These are phyloP conservation scores for Colletotrichum agaves DNA, from an alignment of 2,329 filamentous ascomycete genomes.

Conservation along the genomic window DNA sequence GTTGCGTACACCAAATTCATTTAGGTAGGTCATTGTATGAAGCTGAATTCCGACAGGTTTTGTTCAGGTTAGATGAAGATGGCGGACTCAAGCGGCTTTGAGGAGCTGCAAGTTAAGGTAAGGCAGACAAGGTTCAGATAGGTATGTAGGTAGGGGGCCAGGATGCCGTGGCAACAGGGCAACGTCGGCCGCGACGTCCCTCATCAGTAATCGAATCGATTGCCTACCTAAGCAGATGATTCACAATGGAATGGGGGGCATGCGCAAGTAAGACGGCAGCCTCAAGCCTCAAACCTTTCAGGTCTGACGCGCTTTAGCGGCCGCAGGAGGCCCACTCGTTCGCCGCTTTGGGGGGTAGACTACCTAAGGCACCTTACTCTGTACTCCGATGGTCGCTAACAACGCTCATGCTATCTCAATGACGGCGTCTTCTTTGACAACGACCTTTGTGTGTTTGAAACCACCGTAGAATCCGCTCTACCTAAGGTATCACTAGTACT, in stretches of 20 bases:
- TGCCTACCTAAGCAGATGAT: neutral
- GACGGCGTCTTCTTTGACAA: neutral
- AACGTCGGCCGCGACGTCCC: neutral
- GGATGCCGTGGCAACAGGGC: too few species aligned
- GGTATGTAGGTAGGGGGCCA: too few species aligned
- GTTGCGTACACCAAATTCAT: too few species aligned
- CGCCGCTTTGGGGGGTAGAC: neutral
- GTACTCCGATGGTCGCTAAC: neutral
- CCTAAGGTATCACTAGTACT: neutral
- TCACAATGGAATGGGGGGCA: neutral
- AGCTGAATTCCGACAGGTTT: too few species aligned
- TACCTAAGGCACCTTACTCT: neutral
- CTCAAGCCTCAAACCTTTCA: constrained; percentile 14
- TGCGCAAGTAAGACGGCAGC: constrained; percentile 11
- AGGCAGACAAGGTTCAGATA: too few species aligned
- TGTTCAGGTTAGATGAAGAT: too few species aligned
- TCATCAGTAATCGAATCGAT: constrained; percentile 3
- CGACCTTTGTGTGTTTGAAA: neutral
- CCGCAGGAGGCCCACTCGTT: neutral
- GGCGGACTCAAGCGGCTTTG: too few species aligned
- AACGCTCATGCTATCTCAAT: neutral
- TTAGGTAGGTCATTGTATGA: too few species aligned
- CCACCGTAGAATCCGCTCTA: neutral
- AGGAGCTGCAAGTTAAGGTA: too few species aligned
- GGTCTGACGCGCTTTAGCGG: constrained; percentile 3